These are phyloP conservation scores for Sequoiadendron giganteum DNA, from an alignment of 75 land plant genomes.

Conservation along the genomic window DNA sequence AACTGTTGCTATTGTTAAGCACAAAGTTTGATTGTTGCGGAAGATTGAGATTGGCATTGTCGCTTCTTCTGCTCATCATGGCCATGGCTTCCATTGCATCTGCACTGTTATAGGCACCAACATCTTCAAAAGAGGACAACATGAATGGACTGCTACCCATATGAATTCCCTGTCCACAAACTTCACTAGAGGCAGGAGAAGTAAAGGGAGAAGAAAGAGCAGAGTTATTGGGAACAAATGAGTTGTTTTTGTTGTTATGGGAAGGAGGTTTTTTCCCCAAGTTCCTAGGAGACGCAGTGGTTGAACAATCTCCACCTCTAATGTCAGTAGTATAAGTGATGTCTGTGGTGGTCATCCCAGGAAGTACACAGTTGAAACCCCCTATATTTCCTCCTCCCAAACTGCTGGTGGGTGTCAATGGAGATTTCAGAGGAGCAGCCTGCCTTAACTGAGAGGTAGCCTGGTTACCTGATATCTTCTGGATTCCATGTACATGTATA, in stretches of 20 bases:
- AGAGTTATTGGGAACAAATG: not conserved
- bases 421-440: not conserved
- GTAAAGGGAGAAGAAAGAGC: constrained; percentile 23
- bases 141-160: constrained; percentile 18
- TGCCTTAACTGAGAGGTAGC: not conserved
- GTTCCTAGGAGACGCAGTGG: constrained; percentile 38
- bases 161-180: constrained; percentile 12
- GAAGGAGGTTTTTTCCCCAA: not conserved
- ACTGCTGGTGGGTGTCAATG: constrained; percentile 12
- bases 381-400: constrained; percentile 12
- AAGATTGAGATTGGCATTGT: not conserved
- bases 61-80: not conserved
- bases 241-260: not conserved
- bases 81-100: constrained; percentile 20
- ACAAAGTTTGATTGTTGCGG: not conserved
- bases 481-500: not conserved
- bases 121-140: not conserved
- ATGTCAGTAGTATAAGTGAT: constrained; percentile 12
- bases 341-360: constrained; percentile 7
- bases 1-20: not conserved
- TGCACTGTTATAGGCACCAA: constrained; percentile 28
- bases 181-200: constrained; percentile 29
- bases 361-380: constrained; percentile 27
- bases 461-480: not conserved
- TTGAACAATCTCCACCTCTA: constrained; percentile 40